Evolutionary conservation across 2,329 filamentous ascomycete species (phyloP).

Genomic region (Gnomoniopsis sp.): DNA sequence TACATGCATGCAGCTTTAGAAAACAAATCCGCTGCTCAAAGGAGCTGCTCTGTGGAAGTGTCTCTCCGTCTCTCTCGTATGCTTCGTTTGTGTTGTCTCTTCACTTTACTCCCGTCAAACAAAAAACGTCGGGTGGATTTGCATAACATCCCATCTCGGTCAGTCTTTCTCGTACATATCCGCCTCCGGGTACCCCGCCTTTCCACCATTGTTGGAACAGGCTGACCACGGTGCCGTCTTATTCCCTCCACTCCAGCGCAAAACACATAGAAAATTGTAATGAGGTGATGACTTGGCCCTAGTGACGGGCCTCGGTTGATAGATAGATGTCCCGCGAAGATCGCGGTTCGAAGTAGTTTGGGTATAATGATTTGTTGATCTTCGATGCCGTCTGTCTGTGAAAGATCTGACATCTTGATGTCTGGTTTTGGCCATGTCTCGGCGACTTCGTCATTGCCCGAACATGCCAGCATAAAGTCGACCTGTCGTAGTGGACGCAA

Average conservation of each 20-base stretch:
- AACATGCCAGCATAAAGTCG: not conserved
- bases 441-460: not conserved
- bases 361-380: slow-evolving; percentile 5
- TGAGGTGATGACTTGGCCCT: not conserved
- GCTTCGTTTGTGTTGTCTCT: not conserved
- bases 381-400: not conserved
- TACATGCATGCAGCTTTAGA: slow-evolving; percentile 9
- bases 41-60: not conserved
- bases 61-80: slow-evolving; percentile 2
- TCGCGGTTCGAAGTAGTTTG: not conserved
- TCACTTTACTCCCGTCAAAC: not conserved
- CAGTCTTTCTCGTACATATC: not conserved
- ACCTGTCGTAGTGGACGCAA: not conserved
- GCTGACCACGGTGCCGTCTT: not conserved
- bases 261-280: not conserved
- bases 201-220: not conserved
- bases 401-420: not conserved
- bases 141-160: not conserved
- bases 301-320: not conserved
- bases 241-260: not conserved
- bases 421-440: not conserved
- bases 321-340: not conserved
- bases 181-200: not conserved
- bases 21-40: not conserved
- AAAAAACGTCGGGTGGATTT: not conserved